Evolutionary conservation across 805 yeast species (phyloP), one percentile per base, ranked within the genome.

Genomic region (Wickerhamiella bombiphila): DNA sequence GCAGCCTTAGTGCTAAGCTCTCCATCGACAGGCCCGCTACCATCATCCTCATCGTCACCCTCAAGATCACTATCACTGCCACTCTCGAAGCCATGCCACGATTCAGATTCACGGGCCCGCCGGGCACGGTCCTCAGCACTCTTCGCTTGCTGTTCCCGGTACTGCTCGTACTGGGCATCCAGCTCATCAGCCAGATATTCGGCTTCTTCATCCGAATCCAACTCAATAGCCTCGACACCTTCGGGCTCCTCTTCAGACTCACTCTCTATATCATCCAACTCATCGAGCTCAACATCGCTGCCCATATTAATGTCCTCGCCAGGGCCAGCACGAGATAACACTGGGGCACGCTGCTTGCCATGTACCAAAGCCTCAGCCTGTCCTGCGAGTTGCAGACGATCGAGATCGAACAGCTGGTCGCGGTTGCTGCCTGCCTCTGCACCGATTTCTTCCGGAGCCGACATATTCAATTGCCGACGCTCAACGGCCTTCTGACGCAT

Each of bases 401-500:
- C 78, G 55, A 91, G 66, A 53, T 77, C 82, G 64, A 91, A 91
- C 41, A 83, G 63, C 1, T 86, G 70, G 39, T 78, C 67, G 26
- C 91, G 94, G 42, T 73, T 65, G 37, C 70, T 70, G 14, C 82
- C 88, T 14, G 95, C 94, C 55, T 91, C 98, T 38, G 82, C 66
- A 69, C 97, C 96, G 45, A 91, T 75, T 53, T 85, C 93, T 63
- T 70, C 72, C 53, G 93, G 94, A 4, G 95, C 81, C 41, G 80
- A 65, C 94, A 91, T 86, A 58, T 81, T 82, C 88, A 91, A 77
- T 62, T 91, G 96, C 80, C 83, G 77, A 63, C 97, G 73, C 35
- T 70, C 66, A 34, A 88, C 72, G 55, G 88, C 96, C 58, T 80
- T 81, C 56, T 83, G 94, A 53, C 82, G 83, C 44, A 59, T 47